Conservation (phyloP, 768 basidiomycete genomes). For the Suillus clintonianus region DNA sequence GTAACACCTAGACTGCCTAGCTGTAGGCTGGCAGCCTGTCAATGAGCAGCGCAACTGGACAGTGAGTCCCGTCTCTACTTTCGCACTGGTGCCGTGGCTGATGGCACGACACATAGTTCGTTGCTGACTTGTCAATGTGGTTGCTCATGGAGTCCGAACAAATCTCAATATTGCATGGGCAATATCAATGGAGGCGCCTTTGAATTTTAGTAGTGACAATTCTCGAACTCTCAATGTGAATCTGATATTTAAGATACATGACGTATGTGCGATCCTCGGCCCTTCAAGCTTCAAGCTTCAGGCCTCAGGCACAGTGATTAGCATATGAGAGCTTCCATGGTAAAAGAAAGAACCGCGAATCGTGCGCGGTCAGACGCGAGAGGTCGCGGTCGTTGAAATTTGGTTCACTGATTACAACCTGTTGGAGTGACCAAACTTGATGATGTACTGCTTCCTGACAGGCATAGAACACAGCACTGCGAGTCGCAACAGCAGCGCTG, state of each 20-base stretch:
- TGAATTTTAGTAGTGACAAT: neutral
- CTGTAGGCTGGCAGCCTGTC: too few species aligned
- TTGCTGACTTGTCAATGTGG: neutral
- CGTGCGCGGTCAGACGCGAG: too few species aligned
- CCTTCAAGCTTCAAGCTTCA: too few species aligned
- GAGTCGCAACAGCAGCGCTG: slow-evolving; percentile 58
- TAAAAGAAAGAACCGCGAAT: too few species aligned
- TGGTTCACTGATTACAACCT: too few species aligned
- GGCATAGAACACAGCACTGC: too few species aligned
- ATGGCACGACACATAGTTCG: neutral
- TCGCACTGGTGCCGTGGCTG: neutral
- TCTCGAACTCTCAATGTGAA: neutral
- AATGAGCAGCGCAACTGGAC: neutral
- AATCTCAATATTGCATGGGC: neutral
- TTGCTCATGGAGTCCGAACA: neutral
- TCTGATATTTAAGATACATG: neutral
- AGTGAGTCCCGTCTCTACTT: neutral
- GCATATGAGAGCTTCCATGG: too few species aligned
- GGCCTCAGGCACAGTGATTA: too few species aligned
- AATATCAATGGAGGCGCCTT: neutral
- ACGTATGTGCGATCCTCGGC: too few species aligned
- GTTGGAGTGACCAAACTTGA: too few species aligned
- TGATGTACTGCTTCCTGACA: too few species aligned
- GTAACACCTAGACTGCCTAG: neutral
- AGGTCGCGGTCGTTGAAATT: too few species aligned